These are phyloP conservation scores for Gillenia trifoliata DNA, from an alignment of 306 rosid genomes.

Conservation along the genomic window DNA sequence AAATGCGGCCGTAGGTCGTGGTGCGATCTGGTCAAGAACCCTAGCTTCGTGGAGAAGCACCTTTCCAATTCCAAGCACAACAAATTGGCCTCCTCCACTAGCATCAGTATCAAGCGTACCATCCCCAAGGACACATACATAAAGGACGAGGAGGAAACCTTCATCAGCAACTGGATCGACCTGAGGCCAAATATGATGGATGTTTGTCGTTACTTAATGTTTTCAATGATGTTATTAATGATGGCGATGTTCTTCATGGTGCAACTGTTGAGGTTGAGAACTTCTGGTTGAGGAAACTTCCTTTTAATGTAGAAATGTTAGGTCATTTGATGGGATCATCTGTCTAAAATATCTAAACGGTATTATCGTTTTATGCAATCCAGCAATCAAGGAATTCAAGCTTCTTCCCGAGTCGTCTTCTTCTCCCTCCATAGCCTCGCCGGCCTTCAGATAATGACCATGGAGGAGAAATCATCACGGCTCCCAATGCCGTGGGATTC, in stretches of 20 bases:
- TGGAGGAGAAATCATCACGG: too few species aligned
- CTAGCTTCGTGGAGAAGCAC: not conserved
- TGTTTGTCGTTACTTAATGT: not conserved
- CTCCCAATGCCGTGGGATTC: not conserved
- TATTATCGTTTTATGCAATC: not conserved
- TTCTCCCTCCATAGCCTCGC: not conserved
- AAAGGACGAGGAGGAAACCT: not conserved
- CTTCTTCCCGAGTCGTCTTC: not conserved
- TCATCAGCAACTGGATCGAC: not conserved
- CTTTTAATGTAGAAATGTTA: not conserved
- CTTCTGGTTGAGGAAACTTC: not conserved
- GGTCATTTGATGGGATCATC: not conserved
- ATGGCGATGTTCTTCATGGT: not conserved
- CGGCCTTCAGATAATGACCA: not conserved
- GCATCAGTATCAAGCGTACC: not conserved
- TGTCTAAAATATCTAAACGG: not conserved
- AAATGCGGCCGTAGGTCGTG: not conserved
- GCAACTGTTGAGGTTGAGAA: not conserved
- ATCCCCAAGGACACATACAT: not conserved
- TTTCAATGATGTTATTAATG: not conserved
- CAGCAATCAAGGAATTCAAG: not conserved
- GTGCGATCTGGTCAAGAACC: not conserved
- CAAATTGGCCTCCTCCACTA: not conserved
- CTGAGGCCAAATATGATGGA: too few species aligned
- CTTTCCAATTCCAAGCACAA: not conserved